These are phyloP conservation scores for Curvularia sp. DNA, from an alignment of 2,329 filamentous ascomycete species.

Conservation along the genomic window DNA sequence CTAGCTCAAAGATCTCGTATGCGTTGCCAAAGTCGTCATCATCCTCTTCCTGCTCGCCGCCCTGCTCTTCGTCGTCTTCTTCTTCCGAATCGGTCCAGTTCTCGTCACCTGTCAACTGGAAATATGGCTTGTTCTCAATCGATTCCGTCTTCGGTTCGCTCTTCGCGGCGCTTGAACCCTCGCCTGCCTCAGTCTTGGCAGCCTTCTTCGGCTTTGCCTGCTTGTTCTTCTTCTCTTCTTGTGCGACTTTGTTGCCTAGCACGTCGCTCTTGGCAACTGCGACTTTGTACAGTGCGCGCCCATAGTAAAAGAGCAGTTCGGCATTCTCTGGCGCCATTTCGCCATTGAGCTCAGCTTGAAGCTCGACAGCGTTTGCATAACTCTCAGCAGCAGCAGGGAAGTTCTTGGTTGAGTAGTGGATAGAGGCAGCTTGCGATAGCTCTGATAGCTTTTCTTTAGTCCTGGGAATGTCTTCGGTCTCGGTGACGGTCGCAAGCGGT, in stretches of 20 bases:
- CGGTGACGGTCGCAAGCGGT: conserved; percentile 28
- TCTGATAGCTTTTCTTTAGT: conserved; percentile 73
- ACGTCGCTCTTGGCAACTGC: conserved; percentile 95
- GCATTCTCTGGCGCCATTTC: conserved; percentile 91
- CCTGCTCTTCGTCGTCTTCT: conserved; percentile 67
- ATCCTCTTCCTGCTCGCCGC: conserved; percentile 58
- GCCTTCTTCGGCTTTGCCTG: conserved; percentile 59
- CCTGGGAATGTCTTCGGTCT: conserved; percentile 42
- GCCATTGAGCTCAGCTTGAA: conserved; percentile 90
- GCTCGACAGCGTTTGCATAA: conserved; percentile 85
- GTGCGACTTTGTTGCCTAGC: conserved; percentile 78
- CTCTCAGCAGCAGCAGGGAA: conserved; percentile 84
- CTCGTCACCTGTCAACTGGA: conserved; percentile 93
- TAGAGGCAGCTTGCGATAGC: conserved; percentile 78
- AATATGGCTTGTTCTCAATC: conserved; percentile 74
- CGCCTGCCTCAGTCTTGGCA: conserved; percentile 48
- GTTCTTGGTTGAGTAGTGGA: conserved; percentile 88
- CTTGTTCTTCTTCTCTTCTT: conserved; percentile 63
- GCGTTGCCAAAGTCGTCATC: conserved; percentile 70
- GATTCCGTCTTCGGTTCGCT: conserved; percentile 55
- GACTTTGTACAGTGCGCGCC: conserved; percentile 90
- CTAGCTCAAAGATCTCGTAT: conserved; percentile 69
- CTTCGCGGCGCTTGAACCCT: conserved; percentile 40
- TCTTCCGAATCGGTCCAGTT: conserved; percentile 82
- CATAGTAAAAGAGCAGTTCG: conserved; percentile 93